Conservation (phyloP, 2,329 filamentous ascomycete species). For the Aspergillus floridensis region DNA sequence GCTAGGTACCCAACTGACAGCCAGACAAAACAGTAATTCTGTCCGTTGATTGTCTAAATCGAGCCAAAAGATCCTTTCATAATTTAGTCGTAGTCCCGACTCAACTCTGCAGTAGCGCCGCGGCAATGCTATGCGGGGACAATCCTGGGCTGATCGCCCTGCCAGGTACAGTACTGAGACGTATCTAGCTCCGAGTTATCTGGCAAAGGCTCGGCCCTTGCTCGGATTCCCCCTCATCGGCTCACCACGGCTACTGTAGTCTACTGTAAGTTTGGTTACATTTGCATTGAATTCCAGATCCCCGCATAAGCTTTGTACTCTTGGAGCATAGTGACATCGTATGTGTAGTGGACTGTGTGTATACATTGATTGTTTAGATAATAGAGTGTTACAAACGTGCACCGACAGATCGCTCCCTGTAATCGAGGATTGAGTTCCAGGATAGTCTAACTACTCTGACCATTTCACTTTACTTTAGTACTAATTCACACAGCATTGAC, state of each 20-base stretch:
- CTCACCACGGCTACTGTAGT: no score
- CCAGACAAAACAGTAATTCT: conserved; percentile 1
- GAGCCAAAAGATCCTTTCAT: not conserved
- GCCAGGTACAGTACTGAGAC: not conserved
- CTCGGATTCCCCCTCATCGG: conserved; percentile 5
- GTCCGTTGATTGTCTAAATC: not conserved
- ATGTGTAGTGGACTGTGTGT: no score
- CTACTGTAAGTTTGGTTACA: no score
- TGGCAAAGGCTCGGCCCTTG: not conserved
- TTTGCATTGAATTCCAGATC: not conserved
- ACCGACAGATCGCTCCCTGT: no score
- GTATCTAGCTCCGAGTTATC: not conserved
- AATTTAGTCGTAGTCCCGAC: not conserved
- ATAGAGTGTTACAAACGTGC: no score
- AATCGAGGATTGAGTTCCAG: no score
- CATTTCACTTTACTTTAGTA: no score
- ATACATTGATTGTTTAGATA: no score
- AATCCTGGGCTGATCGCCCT: not conserved
- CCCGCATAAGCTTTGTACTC: not conserved
- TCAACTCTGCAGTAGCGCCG: not conserved
- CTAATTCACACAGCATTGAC: no score
- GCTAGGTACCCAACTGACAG: not conserved
- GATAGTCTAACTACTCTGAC: no score
- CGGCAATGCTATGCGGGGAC: not conserved
- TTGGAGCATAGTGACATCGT: not conserved